phyloP scores from a whole-genome alignment of 768 basidiomycete genomes.

The Podaxis carcinomalis region DNA sequence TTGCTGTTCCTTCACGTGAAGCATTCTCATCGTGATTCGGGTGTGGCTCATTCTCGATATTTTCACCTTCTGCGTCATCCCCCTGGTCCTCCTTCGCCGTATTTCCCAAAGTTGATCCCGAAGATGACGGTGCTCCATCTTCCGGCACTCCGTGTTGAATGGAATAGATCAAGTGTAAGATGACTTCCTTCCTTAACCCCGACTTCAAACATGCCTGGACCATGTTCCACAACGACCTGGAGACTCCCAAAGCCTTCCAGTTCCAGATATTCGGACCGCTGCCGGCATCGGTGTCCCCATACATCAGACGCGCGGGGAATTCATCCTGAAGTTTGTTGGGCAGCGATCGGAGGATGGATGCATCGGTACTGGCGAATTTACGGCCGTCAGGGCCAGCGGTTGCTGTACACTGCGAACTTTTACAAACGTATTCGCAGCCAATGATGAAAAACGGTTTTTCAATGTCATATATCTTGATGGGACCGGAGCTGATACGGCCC shows the following conservation, averaged over 20 bases:
- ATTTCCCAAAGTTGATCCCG: neutral
- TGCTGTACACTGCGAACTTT: constrained; percentile 42
- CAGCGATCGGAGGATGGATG: constrained; percentile 65
- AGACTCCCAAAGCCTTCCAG: constrained; percentile 75
- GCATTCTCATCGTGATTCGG: neutral
- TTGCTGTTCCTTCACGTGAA: neutral
- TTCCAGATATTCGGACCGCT: constrained; percentile 63
- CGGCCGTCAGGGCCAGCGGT: constrained; percentile 48
- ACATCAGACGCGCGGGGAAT: constrained; percentile 62
- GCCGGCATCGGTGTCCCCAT: constrained; percentile 54
- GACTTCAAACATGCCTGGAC: constrained; percentile 54
- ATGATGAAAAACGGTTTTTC: constrained; percentile 80
- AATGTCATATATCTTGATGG: constrained; percentile 76
- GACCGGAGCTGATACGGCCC: constrained; percentile 70
- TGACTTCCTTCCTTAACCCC: constrained; percentile 59
- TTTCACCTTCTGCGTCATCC: constrained; percentile 16
- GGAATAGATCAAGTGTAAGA: constrained; percentile 52
- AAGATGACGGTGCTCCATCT: neutral
- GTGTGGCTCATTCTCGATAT: constrained; percentile 8
- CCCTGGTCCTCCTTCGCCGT: constrained; percentile 12
- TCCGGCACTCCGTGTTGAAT: constrained; percentile 54
- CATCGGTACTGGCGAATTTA: constrained; percentile 68
- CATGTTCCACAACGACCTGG: constrained; percentile 68
- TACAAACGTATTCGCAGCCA: constrained; percentile 77
- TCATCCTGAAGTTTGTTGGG: constrained; percentile 68